These are phyloP conservation scores for Trichomonas gallinae DNA, from an alignment of 208 protist species.

Conservation along the genomic window DNA sequence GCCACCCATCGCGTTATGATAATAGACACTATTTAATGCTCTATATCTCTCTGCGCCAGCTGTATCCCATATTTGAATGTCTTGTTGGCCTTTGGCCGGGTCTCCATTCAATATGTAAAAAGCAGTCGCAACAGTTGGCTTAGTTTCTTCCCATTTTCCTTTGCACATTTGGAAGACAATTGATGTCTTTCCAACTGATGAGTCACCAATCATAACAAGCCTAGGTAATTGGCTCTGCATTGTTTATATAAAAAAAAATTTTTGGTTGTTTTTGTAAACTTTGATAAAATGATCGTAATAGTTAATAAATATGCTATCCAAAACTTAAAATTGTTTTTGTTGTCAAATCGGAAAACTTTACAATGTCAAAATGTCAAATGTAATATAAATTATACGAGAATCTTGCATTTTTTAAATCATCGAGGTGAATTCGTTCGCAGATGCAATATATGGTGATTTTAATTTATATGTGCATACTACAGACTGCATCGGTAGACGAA, in stretches of 20 bases:
- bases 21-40: neutral
- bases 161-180: neutral
- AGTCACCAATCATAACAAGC: constrained; percentile 2
- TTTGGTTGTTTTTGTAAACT: too few relatives aligned
- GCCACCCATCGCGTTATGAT: neutral
- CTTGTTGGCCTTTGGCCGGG: neutral
- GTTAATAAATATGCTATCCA: too few relatives aligned
- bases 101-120: neutral
- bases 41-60: neutral
- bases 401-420: too few relatives aligned
- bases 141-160: neutral
- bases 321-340: too few relatives aligned
- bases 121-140: neutral
- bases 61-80: constrained; percentile 13
- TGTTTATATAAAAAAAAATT: neutral
- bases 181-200: neutral
- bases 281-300: too few relatives aligned
- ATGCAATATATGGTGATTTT: too few relatives aligned
- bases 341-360: too few relatives aligned
- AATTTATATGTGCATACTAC: too few relatives aligned
- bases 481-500: too few relatives aligned
- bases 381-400: too few relatives aligned
- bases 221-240: neutral
- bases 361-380: too few relatives aligned
- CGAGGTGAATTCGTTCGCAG: too few relatives aligned